Conservation (phyloP, 495 filamentous ascomycete species). For the Hyaloscypha variabilis region DNA sequence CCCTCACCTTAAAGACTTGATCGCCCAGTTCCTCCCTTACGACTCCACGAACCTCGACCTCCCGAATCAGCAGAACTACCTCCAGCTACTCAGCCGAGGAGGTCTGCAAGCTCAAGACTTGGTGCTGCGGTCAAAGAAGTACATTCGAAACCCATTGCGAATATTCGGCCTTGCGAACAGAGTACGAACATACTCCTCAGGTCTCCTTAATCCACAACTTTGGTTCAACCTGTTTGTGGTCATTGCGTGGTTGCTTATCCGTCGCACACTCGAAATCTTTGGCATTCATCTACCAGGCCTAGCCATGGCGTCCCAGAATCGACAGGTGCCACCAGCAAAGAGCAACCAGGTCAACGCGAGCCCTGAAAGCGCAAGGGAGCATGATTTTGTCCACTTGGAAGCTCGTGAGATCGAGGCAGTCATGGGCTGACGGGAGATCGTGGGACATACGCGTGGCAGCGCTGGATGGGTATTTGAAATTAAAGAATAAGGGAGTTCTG, state of each 20-base stretch:
- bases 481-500: not conserved
- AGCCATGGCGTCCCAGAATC: not conserved
- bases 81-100: not conserved
- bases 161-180: constrained; percentile 9
- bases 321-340: not conserved
- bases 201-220: constrained; percentile 7
- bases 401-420: not conserved
- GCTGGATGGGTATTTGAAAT: not conserved
- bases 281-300: constrained; percentile 12
- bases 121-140: not conserved
- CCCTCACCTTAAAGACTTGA: not conserved
- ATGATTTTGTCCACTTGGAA: not conserved
- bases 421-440: not conserved
- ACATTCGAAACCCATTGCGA: constrained; percentile 11
- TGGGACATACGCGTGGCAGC: not conserved
- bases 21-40: not conserved
- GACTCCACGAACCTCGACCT: not conserved
- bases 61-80: not conserved
- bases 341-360: not conserved
- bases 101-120: not conserved
- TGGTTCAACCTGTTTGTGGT: constrained; percentile 18
- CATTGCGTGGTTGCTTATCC: constrained; percentile 9
- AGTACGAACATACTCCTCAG: not conserved
- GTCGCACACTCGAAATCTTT: constrained; percentile 12
- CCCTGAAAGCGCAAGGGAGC: not conserved